These are phyloP conservation scores for Bruguiera parviflora DNA, from an alignment of 345 rosid genomes.

Conservation along the genomic window DNA sequence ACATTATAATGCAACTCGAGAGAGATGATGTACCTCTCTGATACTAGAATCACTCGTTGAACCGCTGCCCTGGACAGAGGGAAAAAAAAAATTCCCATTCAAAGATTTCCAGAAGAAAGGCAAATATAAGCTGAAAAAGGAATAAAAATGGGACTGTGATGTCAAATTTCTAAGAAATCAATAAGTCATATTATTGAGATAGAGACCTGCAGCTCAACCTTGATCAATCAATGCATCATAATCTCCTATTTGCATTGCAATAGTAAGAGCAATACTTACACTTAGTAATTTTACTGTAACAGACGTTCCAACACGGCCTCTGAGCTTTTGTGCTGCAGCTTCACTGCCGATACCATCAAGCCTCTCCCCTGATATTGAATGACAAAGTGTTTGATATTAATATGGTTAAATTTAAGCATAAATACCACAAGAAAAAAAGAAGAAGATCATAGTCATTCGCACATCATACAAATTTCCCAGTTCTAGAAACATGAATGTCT, in stretches of 20 bases:
- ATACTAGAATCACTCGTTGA: constrained; percentile 33
- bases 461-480: not conserved
- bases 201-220: not conserved
- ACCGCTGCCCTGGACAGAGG: constrained; percentile 41
- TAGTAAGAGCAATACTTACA: constrained; percentile 33
- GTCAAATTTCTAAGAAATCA: no score
- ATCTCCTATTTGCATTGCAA: not conserved
- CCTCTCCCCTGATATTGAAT: constrained; percentile 54
- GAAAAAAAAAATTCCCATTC: not conserved
- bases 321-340: constrained; percentile 79
- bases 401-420: not conserved
- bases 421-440: not conserved
- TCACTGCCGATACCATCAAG: constrained; percentile 69
- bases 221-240: not conserved
- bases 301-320: constrained; percentile 78
- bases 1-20: not conserved
- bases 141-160: no score
- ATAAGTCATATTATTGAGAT: no score
- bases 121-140: no score
- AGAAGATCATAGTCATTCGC: no score
- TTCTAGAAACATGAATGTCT: not conserved
- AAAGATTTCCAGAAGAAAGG: no score
- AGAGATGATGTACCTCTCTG: constrained; percentile 55
- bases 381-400: constrained; percentile 4
- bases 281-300: constrained; percentile 67